phyloP scores from a whole-genome alignment of 805 yeast species.

The Ogataea corticis region DNA sequence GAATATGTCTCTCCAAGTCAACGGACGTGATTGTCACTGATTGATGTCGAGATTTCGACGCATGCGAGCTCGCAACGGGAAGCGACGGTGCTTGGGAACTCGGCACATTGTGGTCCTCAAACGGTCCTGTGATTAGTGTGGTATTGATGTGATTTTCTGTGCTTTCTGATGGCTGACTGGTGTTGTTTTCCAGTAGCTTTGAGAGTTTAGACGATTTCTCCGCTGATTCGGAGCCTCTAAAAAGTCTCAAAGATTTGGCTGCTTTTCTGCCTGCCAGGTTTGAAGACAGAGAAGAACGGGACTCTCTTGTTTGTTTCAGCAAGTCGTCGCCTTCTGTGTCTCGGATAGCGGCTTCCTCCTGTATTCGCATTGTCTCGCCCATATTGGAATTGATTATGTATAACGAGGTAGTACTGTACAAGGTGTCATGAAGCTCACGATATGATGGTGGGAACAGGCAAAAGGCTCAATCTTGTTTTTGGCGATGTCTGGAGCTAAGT shows the following conservation, averaged over 20 bases:
- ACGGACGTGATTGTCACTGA: conserved; percentile 17
- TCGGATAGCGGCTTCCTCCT: neutral
- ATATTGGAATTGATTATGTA: neutral
- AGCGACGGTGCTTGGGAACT: neutral
- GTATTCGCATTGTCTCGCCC: conserved; percentile 5
- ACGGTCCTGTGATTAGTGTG: neutral
- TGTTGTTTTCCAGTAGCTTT: conserved; percentile 3
- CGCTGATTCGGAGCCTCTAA: conserved; percentile 39
- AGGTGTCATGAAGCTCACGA: no score
- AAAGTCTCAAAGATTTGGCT: conserved; percentile 55
- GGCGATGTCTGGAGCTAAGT: neutral
- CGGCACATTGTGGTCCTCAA: neutral
- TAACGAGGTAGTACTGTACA: neutral
- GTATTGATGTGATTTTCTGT: neutral
- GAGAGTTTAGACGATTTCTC: conserved; percentile 9
- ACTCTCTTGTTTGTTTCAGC: conserved; percentile 8
- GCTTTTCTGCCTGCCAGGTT: conserved; percentile 55
- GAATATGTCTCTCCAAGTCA: conserved; percentile 16
- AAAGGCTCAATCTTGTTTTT: neutral
- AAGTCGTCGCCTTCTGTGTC: neutral
- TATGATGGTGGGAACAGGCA: no score
- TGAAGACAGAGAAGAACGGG: conserved; percentile 5
- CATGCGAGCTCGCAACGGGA: conserved; percentile 5
- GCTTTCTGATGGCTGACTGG: neutral
- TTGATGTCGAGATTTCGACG: conserved; percentile 10